Conservation (phyloP, 2,329 filamentous ascomycete species). For the Coniochaeta ligniaria region DNA sequence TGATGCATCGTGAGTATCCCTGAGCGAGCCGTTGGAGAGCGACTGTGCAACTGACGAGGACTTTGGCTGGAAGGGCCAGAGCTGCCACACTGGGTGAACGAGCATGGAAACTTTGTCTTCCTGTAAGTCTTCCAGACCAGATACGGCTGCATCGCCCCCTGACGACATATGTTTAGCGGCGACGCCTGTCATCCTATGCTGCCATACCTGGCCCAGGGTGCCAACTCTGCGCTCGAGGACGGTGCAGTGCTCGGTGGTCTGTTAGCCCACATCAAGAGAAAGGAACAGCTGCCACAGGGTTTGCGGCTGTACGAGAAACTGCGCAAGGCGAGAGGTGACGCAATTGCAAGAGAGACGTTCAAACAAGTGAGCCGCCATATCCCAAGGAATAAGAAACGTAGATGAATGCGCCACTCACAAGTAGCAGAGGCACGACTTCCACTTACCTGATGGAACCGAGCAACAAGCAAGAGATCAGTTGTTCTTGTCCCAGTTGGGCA, state of each 20-base stretch:
- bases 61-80: conserved; percentile 18
- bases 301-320: conserved; percentile 36
- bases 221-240: conserved; percentile 61
- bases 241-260: conserved; percentile 57
- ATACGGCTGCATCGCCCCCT: background rate
- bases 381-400: background rate
- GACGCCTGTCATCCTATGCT: conserved; percentile 60
- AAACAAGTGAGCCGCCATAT: conserved; percentile 16
- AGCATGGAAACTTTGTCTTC: conserved; percentile 41
- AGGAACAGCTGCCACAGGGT: conserved; percentile 36
- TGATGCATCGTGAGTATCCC: conserved; percentile 40
- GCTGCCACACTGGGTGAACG: conserved; percentile 47
- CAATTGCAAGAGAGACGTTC: conserved; percentile 57
- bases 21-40: background rate
- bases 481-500: conserved; percentile 47
- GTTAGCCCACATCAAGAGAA: conserved; percentile 40
- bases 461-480: conserved; percentile 50
- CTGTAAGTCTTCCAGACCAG: conserved; percentile 12
- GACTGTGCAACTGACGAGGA: conserved; percentile 12
- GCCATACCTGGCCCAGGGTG: conserved; percentile 57
- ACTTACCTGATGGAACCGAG: conserved; percentile 46
- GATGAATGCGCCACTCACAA: background rate
- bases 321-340: conserved; percentile 39
- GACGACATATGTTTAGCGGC: conserved; percentile 22
- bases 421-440: conserved; percentile 39